Evolutionary conservation across 1,284 basidiomycete genomes (phyloP).

Genomic region (Ustilago sp.): DNA sequence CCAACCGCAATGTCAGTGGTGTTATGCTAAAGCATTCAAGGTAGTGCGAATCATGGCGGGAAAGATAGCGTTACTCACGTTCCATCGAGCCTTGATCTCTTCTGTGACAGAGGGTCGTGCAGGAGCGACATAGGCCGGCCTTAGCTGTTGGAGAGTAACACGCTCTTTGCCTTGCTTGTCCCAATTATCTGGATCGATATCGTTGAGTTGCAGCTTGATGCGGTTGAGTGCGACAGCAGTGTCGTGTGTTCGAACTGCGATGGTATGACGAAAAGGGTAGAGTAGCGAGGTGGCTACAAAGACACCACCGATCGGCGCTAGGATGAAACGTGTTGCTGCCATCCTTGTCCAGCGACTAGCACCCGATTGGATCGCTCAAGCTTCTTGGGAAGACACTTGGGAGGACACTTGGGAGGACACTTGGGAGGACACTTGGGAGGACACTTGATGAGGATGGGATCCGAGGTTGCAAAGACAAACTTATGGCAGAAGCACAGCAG

Average conservation of each 20-base stretch:
- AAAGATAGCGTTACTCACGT: not conserved
- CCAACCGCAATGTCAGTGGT: not conserved
- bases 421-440: not conserved
- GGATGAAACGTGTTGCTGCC: slow-evolving; percentile 43
- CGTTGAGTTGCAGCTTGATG: slow-evolving; percentile 49
- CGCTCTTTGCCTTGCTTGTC: slow-evolving; percentile 45
- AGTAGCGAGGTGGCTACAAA: slow-evolving; percentile 54
- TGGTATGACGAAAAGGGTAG: slow-evolving; percentile 54
- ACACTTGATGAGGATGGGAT: not conserved
- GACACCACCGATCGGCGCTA: slow-evolving; percentile 46
- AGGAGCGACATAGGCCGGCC: slow-evolving; percentile 47
- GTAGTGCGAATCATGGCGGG: too few relatives aligned
- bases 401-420: too few relatives aligned
- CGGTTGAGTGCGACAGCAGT: slow-evolving; percentile 40
- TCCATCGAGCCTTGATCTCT: slow-evolving; percentile 57
- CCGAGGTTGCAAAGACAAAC: not conserved
- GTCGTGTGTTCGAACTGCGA: slow-evolving; percentile 51
- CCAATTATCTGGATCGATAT: slow-evolving; percentile 57
- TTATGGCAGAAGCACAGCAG: too few relatives aligned
- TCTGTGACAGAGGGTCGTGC: slow-evolving; percentile 40
- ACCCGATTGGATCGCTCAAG: not conserved
- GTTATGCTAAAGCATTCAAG: too few relatives aligned
- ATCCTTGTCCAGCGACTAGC: slow-evolving; percentile 4
- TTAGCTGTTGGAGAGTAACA: slow-evolving; percentile 29
- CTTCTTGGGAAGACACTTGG: not conserved